These are phyloP conservation scores for Codiaeum variegatum DNA, from an alignment of 441 rosid genomes.

Conservation along the genomic window DNA sequence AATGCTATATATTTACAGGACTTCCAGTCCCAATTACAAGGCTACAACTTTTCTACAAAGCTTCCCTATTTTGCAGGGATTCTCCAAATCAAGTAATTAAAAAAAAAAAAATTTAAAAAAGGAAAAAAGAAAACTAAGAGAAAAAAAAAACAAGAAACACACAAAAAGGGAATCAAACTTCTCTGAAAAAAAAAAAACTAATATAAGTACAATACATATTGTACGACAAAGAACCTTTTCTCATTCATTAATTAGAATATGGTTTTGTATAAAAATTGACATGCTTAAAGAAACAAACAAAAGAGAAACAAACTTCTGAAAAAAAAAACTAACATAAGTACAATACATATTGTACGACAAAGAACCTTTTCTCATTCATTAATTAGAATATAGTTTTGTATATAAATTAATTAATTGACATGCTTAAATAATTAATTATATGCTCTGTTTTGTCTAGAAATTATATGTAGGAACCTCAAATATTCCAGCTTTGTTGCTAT, in stretches of 20 bases:
- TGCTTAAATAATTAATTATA: no score
- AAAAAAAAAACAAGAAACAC: no score
- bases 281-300: no score
- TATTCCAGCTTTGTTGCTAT: background rate
- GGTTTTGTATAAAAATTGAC: no score
- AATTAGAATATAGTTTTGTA: no score
- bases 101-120: background rate
- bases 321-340: background rate
- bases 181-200: background rate
- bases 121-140: background rate
- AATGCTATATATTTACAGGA: no score
- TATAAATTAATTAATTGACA: no score
- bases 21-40: no score
- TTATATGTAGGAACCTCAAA: background rate
- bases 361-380: background rate
- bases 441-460: background rate
- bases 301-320: no score
- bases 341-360: background rate
- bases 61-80: background rate
- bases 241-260: no score
- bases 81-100: background rate
- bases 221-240: background rate
- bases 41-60: background rate
- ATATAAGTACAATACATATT: background rate
- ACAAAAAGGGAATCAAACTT: no score